Conservation (phyloP, 2,329 filamentous ascomycete genomes). For the Nigrospora sphaerica region DNA sequence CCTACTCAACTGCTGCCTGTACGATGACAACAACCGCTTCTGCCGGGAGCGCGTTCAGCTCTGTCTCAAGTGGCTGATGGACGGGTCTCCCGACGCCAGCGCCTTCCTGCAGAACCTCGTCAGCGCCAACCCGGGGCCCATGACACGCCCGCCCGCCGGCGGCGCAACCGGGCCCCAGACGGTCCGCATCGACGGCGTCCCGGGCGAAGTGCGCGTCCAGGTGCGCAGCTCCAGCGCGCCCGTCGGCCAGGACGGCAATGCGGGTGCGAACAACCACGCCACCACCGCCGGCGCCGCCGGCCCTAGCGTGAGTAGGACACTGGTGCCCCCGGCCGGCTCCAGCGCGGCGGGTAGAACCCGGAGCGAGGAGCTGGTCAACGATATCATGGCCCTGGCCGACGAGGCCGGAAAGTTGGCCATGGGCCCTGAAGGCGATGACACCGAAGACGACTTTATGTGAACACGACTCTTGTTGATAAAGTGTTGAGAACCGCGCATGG, state of each 20-base stretch:
- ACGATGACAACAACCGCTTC: slow-evolving; percentile 90
- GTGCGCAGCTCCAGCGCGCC: slow-evolving; percentile 30
- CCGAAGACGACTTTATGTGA: slow-evolving; percentile 7
- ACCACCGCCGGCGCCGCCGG: not conserved
- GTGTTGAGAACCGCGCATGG: too few species aligned
- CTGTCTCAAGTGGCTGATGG: slow-evolving; percentile 76
- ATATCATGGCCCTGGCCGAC: slow-evolving; percentile 19
- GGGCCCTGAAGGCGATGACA: slow-evolving; percentile 5
- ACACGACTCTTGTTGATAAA: not conserved
- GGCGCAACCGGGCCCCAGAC: slow-evolving; percentile 31
- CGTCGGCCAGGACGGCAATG: slow-evolving; percentile 8
- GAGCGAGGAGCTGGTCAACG: slow-evolving; percentile 23
- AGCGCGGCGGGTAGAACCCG: slow-evolving; percentile 9
- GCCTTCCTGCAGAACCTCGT: slow-evolving; percentile 62
- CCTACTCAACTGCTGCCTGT: slow-evolving; percentile 80
- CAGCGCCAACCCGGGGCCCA: slow-evolving; percentile 16
- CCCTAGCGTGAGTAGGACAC: not conserved
- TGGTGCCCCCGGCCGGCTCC: not conserved
- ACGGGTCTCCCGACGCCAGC: slow-evolving; percentile 67
- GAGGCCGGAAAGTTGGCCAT: slow-evolving; percentile 10
- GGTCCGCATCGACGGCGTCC: slow-evolving; percentile 47
- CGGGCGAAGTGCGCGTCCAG: slow-evolving; percentile 49
- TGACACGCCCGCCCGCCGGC: slow-evolving; percentile 7
- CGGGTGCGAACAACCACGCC: not conserved
- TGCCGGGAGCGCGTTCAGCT: slow-evolving; percentile 88